Conservation (phyloP, 2,329 filamentous ascomycete species). For the Setomelanomma holmii region DNA sequence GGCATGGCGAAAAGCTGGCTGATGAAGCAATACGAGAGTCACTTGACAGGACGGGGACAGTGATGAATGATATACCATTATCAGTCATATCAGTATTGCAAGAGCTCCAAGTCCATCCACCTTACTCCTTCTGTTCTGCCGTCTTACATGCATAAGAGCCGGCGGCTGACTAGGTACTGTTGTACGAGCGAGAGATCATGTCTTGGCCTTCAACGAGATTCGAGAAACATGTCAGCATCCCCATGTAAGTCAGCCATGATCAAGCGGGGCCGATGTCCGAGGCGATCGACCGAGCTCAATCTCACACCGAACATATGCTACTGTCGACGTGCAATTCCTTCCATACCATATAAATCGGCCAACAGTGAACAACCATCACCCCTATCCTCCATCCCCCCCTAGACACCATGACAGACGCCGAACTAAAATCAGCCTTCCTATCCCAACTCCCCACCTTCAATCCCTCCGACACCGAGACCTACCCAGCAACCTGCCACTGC, state of each 20-base stretch:
- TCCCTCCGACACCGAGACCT: not conserved
- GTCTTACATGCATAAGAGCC: not conserved
- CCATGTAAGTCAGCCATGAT: not conserved
- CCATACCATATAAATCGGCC: not conserved
- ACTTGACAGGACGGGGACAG: too few species aligned
- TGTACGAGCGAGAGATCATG: not conserved
- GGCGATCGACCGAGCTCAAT: too few species aligned
- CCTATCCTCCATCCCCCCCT: not conserved
- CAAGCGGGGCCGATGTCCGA: too few species aligned
- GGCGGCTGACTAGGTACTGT: not conserved
- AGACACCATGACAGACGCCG: not conserved
- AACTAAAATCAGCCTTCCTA: not conserved
- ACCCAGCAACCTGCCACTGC: conserved; percentile 57
- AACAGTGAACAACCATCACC: too few species aligned
- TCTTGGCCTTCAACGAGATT: not conserved
- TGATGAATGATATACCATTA: too few species aligned
- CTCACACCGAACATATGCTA: too few species aligned
- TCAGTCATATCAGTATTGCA: too few species aligned
- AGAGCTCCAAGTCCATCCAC: too few species aligned
- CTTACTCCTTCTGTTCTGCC: too few species aligned
- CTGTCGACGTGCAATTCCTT: not conserved
- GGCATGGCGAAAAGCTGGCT: conserved; percentile 5
- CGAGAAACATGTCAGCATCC: not conserved
- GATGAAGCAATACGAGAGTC: conserved; percentile 17
- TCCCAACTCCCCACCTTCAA: not conserved